A percentile compares a stretch with the other conserved stretches of the same genome.
These are phyloP conservation scores for Claviceps sp. DNA, from an alignment of 2,329 filamentous ascomycete species.

Conservation along the genomic window DNA sequence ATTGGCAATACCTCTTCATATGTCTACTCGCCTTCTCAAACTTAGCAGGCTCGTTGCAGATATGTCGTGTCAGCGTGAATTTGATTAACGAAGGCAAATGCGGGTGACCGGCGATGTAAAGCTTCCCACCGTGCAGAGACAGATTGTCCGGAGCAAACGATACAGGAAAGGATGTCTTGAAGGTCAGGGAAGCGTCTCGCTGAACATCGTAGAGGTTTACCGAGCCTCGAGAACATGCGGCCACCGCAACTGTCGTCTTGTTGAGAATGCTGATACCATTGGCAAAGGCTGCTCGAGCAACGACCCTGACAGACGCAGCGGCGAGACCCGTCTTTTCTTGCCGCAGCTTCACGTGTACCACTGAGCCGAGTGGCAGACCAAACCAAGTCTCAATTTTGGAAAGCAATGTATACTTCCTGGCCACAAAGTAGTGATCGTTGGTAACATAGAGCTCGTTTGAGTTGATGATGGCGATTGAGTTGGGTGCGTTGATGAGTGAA, in stretches of 20 bases:
- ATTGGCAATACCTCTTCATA: slow-evolving; percentile 6
- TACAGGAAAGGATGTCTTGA: slow-evolving; percentile 2
- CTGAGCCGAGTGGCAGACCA: slow-evolving; percentile 17
- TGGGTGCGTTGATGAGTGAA: slow-evolving; percentile 24
- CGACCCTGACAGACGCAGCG: slow-evolving; percentile 11
- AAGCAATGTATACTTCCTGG: slow-evolving; percentile 12
- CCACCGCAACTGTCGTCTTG: slow-evolving; percentile 23
- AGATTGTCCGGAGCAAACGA: slow-evolving; percentile 30
- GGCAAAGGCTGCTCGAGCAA: slow-evolving; percentile 23
- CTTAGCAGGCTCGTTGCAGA: slow-evolving; percentile 20
- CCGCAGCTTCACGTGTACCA: slow-evolving; percentile 21
- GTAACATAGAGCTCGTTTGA: slow-evolving; percentile 26
- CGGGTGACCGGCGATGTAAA: slow-evolving; percentile 28
- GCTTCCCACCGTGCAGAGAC: slow-evolving; percentile 14
- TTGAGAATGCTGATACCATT: slow-evolving; percentile 29
- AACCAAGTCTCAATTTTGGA: slow-evolving; percentile 22
- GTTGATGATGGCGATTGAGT: slow-evolving; percentile 23
- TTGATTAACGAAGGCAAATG: slow-evolving; percentile 19
- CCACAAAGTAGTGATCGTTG: slow-evolving; percentile 25
- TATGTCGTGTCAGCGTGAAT: slow-evolving; percentile 18
- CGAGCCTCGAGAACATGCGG: slow-evolving; percentile 17
- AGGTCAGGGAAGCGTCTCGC: neutral
- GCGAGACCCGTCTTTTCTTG: neutral
- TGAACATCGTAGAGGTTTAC: slow-evolving; percentile 19
- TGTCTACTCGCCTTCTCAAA: slow-evolving; percentile 11